Percentiles rank a stretch among this genome's conserved stretches.
These are phyloP conservation scores for Aaosphaeria pasadenensis DNA, from an alignment of 2,329 filamentous ascomycete genomes.

Conservation along the genomic window DNA sequence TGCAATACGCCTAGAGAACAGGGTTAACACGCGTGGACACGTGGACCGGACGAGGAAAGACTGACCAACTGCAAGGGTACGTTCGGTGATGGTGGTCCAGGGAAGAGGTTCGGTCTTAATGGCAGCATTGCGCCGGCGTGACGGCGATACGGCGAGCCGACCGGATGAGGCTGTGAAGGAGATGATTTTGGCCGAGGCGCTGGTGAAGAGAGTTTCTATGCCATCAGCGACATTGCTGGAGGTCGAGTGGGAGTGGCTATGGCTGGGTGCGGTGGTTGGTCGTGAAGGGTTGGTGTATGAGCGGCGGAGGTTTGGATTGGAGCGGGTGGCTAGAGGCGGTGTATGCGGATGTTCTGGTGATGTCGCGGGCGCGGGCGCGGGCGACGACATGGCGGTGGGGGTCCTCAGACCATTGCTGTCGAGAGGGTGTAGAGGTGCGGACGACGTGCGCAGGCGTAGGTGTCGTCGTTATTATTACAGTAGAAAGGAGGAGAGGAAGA, in stretches of 20 bases:
- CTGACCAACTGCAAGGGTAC: conserved; percentile 75
- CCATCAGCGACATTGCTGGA: conserved; percentile 39
- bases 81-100: conserved; percentile 73
- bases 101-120: conserved; percentile 56
- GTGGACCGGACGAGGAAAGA: not conserved
- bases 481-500: not conserved
- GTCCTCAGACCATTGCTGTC: conserved; percentile 25
- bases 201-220: conserved; percentile 71
- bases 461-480: not conserved
- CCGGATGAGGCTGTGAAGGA: conserved; percentile 51
- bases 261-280: conserved; percentile 25
- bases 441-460: not conserved
- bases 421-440: not conserved
- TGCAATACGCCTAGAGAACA: conserved; percentile 61
- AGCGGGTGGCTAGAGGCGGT: conserved; percentile 17
- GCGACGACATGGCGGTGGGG: conserved; percentile 28
- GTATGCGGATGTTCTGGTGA: conserved; percentile 10
- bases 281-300: conserved; percentile 50
- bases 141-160: conserved; percentile 29
- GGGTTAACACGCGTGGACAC: too few relatives aligned
- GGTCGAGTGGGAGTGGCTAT: conserved; percentile 17
- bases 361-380: conserved; percentile 20
- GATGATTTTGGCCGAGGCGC: conserved; percentile 70
- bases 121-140: conserved; percentile 5
- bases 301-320: conserved; percentile 32